Evolutionary conservation across 805 yeast genomes (phyloP), one percentile per base, ranked within the genome.

Genomic region (Saturnispora ahearnii): DNA sequence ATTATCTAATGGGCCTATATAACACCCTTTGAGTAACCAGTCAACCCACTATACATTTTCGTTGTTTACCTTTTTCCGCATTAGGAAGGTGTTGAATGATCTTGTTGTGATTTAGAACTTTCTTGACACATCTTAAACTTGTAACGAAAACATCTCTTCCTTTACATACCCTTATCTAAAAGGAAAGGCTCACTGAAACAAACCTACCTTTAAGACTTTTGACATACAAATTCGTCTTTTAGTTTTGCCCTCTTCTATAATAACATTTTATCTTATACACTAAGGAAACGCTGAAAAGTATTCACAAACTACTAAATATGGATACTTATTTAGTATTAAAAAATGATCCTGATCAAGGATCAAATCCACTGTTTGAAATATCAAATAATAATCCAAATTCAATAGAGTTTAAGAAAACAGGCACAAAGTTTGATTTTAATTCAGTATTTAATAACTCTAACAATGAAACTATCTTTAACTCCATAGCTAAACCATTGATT

Each of bases 401-500:
- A 44, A 61, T 62, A n/a, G 57, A 55, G 11, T 57, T 62, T 22
- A 51, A 50, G 10, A 62, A 56, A 44, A 59, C 55, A 44, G 58
- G 57, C 21, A 60, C 64, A 3, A 45, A 55, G 18, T 62, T 62
- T 51, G 62, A 56, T 44, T 62, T 62, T 45, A 55, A 58, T 41
- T 48, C 59, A 2, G 51, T 61, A 9, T 48, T 49, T n/a, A 43
- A 33, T 24, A 43, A 50, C 34, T 42, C 48, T 9, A 45, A 28
- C 12, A 38, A 51, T 15, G 44, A 48, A 15, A 34, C 46, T 34
- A 28, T 55, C n/a, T 56, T 56, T 41, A 60, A 63, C 10, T 53
- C 54, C 2, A 62, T 66, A 11, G 65, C 69, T 8, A 50, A 54
- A 31, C 68, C 70, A 4, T 57, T 70, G 44, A 64, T 73, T 26